Evolutionary conservation across 257 asterid genomes (phyloP).

Genomic region (Nicotiana knightiana): DNA sequence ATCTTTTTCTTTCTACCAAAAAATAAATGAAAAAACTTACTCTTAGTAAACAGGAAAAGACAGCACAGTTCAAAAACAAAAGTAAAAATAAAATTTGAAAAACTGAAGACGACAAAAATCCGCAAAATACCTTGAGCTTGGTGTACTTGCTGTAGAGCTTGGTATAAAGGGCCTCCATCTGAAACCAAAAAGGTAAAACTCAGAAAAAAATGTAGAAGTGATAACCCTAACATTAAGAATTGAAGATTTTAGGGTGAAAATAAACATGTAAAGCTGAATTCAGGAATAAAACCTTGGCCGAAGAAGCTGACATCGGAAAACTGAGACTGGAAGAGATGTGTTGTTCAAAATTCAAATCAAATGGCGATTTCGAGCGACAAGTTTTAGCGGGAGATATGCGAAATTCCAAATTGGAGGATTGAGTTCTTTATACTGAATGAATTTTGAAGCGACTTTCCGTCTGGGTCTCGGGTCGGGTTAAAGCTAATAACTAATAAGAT

Average conservation of each 20-base stretch:
- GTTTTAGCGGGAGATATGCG: not conserved
- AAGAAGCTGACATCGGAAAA: not conserved
- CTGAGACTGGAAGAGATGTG: not conserved
- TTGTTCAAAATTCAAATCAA: not conserved
- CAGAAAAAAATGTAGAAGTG: not conserved
- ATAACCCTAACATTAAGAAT: not conserved
- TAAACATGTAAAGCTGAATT: not conserved
- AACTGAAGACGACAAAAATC: not conserved
- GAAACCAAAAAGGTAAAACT: constrained; percentile 1
- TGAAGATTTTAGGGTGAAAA: not conserved
- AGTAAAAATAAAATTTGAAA: not conserved
- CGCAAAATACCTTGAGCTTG: constrained; percentile 47
- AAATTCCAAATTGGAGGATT: not conserved
- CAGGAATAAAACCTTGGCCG: not conserved
- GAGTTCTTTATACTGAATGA: not conserved
- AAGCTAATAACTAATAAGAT: not conserved
- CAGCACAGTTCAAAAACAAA: not conserved
- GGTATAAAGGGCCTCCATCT: constrained; percentile 66
- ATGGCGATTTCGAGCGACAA: not conserved
- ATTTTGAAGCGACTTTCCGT: not conserved
- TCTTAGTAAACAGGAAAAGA: not conserved
- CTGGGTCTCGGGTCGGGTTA: not conserved
- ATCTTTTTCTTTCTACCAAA: constrained; percentile 54
- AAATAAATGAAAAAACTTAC: not conserved
- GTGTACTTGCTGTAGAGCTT: constrained; percentile 61